Percentiles rank a stretch among this genome's conserved stretches.
These are phyloP conservation scores for Clitopilus passeckerianus DNA, from an alignment of 768 basidiomycete species.

Conservation along the genomic window DNA sequence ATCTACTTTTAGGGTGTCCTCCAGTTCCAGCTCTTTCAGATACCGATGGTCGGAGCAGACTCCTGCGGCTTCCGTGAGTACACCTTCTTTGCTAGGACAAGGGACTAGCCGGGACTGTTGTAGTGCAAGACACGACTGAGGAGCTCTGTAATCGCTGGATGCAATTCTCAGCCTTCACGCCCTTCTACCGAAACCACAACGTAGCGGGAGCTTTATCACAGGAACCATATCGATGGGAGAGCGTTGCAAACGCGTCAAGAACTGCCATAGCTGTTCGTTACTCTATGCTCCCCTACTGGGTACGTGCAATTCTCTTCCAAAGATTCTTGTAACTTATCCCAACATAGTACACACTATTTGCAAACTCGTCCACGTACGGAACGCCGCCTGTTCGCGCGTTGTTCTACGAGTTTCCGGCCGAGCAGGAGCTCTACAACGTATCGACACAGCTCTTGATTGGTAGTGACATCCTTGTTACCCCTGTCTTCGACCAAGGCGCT, in stretches of 20 bases:
- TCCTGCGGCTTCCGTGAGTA: constrained; percentile 59
- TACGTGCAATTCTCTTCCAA: constrained; percentile 22
- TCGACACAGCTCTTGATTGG: constrained; percentile 75
- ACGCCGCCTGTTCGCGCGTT: constrained; percentile 72
- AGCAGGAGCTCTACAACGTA: constrained; percentile 56
- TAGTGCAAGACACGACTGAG: constrained; percentile 65
- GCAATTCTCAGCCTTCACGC: constrained; percentile 78
- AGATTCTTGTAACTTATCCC: background rate
- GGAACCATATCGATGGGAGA: constrained; percentile 80
- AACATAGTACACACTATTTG: constrained; percentile 65
- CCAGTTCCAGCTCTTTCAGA: constrained; percentile 84
- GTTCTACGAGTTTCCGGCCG: constrained; percentile 74
- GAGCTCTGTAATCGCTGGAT: constrained; percentile 85
- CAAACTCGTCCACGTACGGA: constrained; percentile 57
- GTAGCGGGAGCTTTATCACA: constrained; percentile 61
- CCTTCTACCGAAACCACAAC: constrained; percentile 83
- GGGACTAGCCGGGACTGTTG: constrained; percentile 4
- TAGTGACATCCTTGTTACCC: constrained; percentile 66
- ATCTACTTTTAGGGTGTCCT: constrained; percentile 48
- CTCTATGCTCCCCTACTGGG: constrained; percentile 75
- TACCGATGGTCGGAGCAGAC: constrained; percentile 82
- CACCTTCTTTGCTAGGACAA: constrained; percentile 4
- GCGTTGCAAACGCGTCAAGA: constrained; percentile 68
- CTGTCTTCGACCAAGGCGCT: constrained; percentile 65
- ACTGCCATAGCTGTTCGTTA: constrained; percentile 69